Conservation (phyloP, 73 alveolate genomes). For the Tetrahymena malaccensis region DNA sequence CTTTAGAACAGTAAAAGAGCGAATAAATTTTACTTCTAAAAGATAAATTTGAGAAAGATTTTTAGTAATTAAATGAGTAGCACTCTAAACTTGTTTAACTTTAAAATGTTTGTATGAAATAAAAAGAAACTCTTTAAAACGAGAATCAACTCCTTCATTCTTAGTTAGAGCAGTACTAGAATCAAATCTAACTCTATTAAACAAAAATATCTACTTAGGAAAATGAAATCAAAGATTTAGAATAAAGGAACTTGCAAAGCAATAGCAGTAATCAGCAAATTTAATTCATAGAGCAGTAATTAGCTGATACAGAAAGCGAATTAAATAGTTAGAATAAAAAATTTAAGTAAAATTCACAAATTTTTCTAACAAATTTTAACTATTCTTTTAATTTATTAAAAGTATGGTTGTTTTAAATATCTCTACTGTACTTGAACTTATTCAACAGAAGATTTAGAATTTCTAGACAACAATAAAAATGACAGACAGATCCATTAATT, state of each 20-base stretch:
- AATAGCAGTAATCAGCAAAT: neutral
- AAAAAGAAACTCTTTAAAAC: neutral
- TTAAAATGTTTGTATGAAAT: neutral
- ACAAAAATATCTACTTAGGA: neutral
- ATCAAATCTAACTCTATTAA: too few relatives aligned
- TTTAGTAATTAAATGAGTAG: neutral
- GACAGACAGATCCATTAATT: neutral
- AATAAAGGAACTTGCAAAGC: neutral
- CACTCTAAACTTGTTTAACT: neutral
- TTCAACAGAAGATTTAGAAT: neutral
- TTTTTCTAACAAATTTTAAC: too few relatives aligned
- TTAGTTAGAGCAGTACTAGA: neutral
- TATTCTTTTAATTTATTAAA: neutral
- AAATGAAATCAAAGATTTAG: neutral
- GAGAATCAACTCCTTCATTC: neutral
- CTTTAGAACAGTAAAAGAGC: neutral
- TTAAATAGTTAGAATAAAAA: too few relatives aligned
- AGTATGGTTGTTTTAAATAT: neutral
- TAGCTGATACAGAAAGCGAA: neutral
- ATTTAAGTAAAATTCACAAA: neutral
- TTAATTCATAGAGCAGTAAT: neutral
- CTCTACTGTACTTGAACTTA: neutral
- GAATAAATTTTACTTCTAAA: neutral
- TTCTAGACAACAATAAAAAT: neutral
- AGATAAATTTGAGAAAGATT: neutral